Evolutionary conservation across 805 yeast species (phyloP).

Genomic region (Cyberlindnera petersonii): DNA sequence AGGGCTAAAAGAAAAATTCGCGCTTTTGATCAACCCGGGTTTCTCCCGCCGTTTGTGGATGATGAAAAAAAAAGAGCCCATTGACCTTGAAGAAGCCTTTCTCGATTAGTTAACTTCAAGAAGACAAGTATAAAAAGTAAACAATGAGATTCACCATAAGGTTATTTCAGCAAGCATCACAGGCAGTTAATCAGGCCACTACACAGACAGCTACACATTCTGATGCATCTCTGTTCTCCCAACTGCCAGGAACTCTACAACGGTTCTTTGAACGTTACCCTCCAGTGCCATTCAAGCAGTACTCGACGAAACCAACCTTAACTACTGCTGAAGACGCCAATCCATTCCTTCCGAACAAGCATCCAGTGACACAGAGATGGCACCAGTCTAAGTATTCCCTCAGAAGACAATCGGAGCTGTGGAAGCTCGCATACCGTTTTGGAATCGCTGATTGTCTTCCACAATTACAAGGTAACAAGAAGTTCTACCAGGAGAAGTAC

Average conservation of each 20-base stretch:
- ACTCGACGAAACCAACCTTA: slow-evolving; percentile 59
- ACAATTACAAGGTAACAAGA: slow-evolving; percentile 41
- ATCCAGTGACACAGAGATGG: slow-evolving; percentile 73
- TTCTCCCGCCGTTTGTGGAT: too few species aligned
- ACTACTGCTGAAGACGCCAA: slow-evolving; percentile 69
- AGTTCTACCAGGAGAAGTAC: slow-evolving; percentile 77
- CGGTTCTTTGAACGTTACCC: slow-evolving; percentile 79
- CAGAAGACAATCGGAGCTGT: slow-evolving; percentile 79
- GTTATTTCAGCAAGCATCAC: slow-evolving; percentile 8
- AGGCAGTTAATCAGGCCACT: slow-evolving; percentile 2
- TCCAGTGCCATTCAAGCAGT: slow-evolving; percentile 71
- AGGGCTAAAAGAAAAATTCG: too few species aligned
- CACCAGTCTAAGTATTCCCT: slow-evolving; percentile 76
- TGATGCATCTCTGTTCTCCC: slow-evolving; percentile 41
- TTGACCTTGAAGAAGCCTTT: background rate
- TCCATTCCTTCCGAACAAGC: slow-evolving; percentile 83
- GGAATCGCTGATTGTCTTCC: slow-evolving; percentile 84
- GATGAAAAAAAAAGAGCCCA: too few species aligned
- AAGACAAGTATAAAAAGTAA: background rate
- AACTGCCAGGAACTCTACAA: slow-evolving; percentile 67
- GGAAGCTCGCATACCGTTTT: slow-evolving; percentile 73
- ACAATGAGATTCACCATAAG: slow-evolving; percentile 7
- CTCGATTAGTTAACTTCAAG: background rate
- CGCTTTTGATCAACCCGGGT: background rate
- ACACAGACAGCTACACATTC: slow-evolving; percentile 19